These are phyloP conservation scores for Hanseniaspora mollemarum DNA, from an alignment of 805 yeast species.

Conservation along the genomic window DNA sequence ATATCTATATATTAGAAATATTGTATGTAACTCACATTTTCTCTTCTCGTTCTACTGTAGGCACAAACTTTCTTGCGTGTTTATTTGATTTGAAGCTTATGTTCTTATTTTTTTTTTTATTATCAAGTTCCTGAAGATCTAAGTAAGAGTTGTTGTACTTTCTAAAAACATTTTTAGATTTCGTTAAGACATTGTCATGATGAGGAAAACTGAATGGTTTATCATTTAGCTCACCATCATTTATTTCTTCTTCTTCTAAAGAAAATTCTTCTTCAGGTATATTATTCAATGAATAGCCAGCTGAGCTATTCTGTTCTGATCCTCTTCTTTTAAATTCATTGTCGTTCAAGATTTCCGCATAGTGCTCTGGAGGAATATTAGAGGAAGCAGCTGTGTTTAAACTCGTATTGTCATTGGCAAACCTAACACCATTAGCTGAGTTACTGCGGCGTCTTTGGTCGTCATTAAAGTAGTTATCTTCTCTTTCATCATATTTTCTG, in stretches of 20 bases:
- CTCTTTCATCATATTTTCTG: neutral
- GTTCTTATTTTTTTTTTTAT: slow-evolving; percentile 3
- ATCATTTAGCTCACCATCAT: neutral
- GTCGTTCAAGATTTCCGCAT: neutral
- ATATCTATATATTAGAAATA: too few relatives aligned
- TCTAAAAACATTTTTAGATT: slow-evolving; percentile 3
- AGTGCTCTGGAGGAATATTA: neutral
- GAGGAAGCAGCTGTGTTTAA: slow-evolving; percentile 2
- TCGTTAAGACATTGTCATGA: slow-evolving; percentile 1
- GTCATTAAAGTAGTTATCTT: neutral
- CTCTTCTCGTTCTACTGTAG: slow-evolving; percentile 11
- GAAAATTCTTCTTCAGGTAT: slow-evolving; percentile 9
- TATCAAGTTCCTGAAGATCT: neutral
- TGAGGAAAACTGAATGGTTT: neutral
- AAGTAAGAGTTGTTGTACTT: neutral
- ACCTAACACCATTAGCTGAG: neutral
- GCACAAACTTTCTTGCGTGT: slow-evolving; percentile 7
- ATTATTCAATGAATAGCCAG: neutral
- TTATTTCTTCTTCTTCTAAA: neutral
- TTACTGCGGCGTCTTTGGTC: neutral
- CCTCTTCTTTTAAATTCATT: neutral
- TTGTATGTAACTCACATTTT: too few relatives aligned
- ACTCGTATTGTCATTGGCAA: slow-evolving; percentile 9
- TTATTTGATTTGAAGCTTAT: slow-evolving; percentile 10
- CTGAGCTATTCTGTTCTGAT: neutral